Percentiles rank a stretch among this genome's conserved stretches.
These are phyloP conservation scores for Colletotrichum coccodes DNA, from an alignment of 2,329 filamentous ascomycete species.

Conservation along the genomic window DNA sequence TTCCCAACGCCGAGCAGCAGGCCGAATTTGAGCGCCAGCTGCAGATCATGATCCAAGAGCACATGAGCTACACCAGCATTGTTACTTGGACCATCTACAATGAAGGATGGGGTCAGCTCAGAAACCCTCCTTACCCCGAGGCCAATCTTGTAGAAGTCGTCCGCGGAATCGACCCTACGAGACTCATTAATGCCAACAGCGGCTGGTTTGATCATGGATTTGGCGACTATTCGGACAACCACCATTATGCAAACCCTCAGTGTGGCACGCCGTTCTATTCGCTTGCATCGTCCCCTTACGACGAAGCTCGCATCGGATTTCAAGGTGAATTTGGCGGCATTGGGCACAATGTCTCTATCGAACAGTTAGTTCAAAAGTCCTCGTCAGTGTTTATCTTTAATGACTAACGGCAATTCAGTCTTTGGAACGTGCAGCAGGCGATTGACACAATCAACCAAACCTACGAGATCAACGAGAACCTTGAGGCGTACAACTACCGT, in stretches of 20 bases:
- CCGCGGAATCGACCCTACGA: conserved; percentile 67
- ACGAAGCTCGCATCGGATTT: conserved; percentile 69
- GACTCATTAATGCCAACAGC: conserved; percentile 70
- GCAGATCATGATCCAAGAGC: conserved; percentile 68
- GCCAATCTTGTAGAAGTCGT: conserved; percentile 65
- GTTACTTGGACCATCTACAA: conserved; percentile 77
- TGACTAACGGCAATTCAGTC: conserved; percentile 45
- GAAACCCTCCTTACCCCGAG: conserved; percentile 61
- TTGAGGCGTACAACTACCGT: conserved; percentile 74
- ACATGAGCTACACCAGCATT: conserved; percentile 73
- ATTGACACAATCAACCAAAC: conserved; percentile 72
- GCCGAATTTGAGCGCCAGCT: conserved; percentile 73
- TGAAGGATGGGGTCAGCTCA: conserved; percentile 76
- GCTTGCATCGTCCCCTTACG: conserved; percentile 62
- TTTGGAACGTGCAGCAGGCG: conserved; percentile 72
- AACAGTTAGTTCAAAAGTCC: conserved; percentile 57
- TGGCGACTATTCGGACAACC: conserved; percentile 76
- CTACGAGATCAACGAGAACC: conserved; percentile 70
- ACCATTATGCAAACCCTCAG: conserved; percentile 77
- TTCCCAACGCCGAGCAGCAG: conserved; percentile 61
- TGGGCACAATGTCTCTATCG: conserved; percentile 70
- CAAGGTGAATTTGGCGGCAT: conserved; percentile 79
- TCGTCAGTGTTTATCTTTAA: rapidly evolving
- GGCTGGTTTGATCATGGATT: conserved; percentile 77
- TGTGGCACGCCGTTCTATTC: conserved; percentile 78